These are phyloP conservation scores for Fraxinus paxiana DNA, from an alignment of 305 asterid species.

Conservation along the genomic window DNA sequence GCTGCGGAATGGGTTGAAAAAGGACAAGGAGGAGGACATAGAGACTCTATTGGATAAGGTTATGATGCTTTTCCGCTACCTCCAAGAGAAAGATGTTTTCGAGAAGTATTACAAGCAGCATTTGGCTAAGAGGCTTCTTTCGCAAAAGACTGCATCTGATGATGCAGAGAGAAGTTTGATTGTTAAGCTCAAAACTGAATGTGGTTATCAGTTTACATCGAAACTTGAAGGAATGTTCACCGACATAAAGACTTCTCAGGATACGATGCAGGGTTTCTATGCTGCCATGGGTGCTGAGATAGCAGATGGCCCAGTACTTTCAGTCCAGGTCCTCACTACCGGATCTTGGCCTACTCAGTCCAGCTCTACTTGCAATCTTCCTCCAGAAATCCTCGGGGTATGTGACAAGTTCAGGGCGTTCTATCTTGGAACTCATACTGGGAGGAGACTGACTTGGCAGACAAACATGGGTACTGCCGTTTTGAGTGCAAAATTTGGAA, in stretches of 20 bases:
- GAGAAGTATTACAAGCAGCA: slow-evolving; percentile 19
- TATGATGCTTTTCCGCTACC: slow-evolving; percentile 35
- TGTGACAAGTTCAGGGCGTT: slow-evolving; percentile 27
- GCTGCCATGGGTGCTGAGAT: slow-evolving; percentile 29
- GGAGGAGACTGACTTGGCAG: slow-evolving; percentile 37
- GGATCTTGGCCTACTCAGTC: slow-evolving; percentile 37
- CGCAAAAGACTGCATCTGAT: slow-evolving; percentile 28
- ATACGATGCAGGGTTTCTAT: slow-evolving; percentile 30
- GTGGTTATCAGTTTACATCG: slow-evolving; percentile 31
- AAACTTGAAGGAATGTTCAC: slow-evolving; percentile 35
- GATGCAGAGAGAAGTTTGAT: slow-evolving; percentile 13
- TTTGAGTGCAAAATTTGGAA: slow-evolving; percentile 30
- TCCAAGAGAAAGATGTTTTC: slow-evolving; percentile 33
- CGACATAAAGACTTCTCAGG: slow-evolving; percentile 31
- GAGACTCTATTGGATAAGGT: slow-evolving; percentile 30
- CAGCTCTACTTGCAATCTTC: slow-evolving; percentile 27
- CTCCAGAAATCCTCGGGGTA: slow-evolving; percentile 22
- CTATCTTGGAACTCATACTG: slow-evolving; percentile 34
- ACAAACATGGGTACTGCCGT: slow-evolving; percentile 33
- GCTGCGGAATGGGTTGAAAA: slow-evolving; percentile 31
- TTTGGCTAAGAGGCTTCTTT: slow-evolving; percentile 32
- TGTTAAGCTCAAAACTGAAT: slow-evolving; percentile 15
- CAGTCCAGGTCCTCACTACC: slow-evolving; percentile 32
- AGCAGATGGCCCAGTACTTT: slow-evolving; percentile 26
- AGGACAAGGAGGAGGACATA: slow-evolving; percentile 30